phyloP scores from a whole-genome alignment of 257 asterid species.

The Solanum peruvianum region DNA sequence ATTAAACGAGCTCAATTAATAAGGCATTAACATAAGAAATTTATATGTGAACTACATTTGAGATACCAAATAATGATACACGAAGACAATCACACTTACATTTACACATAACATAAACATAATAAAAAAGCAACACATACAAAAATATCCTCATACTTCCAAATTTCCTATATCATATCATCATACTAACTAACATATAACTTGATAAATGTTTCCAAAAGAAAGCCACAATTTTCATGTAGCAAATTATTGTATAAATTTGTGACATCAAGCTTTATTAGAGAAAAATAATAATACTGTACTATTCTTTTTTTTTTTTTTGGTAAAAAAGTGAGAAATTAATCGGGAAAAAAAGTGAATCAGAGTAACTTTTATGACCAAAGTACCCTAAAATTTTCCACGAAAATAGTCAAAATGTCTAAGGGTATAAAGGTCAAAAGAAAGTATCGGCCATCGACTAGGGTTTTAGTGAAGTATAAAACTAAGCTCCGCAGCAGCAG shows the following conservation, averaged over 20 bases:
- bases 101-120: background rate
- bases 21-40: too few relatives aligned
- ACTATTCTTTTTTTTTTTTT: too few relatives aligned
- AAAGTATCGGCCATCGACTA: background rate
- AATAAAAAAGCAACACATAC: background rate
- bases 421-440: background rate
- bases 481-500: background rate
- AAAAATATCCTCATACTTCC: background rate
- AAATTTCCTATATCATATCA: background rate
- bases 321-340: background rate
- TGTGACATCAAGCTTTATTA: background rate
- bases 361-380: background rate
- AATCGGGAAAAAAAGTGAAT: background rate
- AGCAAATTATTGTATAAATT: background rate
- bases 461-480: background rate
- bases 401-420: background rate
- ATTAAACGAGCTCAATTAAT: background rate
- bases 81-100: background rate
- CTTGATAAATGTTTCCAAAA: background rate
- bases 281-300: background rate
- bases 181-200: background rate
- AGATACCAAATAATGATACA: too few relatives aligned
- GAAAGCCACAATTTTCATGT: background rate
- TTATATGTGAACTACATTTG: background rate
- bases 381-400: background rate